phyloP scores from a whole-genome alignment of 768 basidiomycete genomes.

The Pleurotus tuber-regium region DNA sequence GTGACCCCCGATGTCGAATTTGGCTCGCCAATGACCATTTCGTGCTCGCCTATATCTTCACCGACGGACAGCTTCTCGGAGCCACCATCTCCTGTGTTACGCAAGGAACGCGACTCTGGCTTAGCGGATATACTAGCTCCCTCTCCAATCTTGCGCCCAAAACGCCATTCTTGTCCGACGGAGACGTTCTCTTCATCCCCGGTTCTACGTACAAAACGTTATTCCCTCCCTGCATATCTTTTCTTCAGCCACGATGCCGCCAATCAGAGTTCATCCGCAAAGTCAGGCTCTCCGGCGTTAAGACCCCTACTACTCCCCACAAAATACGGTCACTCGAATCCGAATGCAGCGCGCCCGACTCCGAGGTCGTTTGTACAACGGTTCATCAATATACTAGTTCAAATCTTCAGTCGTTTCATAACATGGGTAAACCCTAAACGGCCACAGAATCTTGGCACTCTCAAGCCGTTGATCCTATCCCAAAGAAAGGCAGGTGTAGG shows the following conservation, averaged over 20 bases:
- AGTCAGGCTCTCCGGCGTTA: constrained; percentile 17
- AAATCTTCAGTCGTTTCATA: neutral
- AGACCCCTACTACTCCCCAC: neutral
- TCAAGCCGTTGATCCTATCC: constrained; percentile 6
- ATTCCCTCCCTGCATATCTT: too few relatives aligned
- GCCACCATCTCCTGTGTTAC: constrained; percentile 19
- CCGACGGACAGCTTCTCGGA: constrained; percentile 21
- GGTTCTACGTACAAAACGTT: too few relatives aligned
- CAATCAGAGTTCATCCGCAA: constrained; percentile 26
- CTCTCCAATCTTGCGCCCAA: too few relatives aligned
- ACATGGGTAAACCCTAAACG: neutral
- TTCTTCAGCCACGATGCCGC: constrained; percentile 24
- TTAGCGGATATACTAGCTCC: neutral
- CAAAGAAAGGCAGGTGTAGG: neutral
- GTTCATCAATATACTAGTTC: neutral
- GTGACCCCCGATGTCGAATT: neutral
- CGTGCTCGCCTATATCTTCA: constrained; percentile 3
- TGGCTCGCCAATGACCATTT: neutral
- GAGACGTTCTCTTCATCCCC: too few relatives aligned
- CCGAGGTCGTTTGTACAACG: neutral
- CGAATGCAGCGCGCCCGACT: neutral
- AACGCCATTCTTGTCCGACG: too few relatives aligned
- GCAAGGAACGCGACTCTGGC: neutral
- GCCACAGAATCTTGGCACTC: neutral
- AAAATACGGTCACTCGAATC: neutral